A percentile compares a stretch with the other conserved stretches of the same genome.
phyloP scores from a whole-genome alignment of 192 early-diverging fungal species.

The Endogone sp. region DNA sequence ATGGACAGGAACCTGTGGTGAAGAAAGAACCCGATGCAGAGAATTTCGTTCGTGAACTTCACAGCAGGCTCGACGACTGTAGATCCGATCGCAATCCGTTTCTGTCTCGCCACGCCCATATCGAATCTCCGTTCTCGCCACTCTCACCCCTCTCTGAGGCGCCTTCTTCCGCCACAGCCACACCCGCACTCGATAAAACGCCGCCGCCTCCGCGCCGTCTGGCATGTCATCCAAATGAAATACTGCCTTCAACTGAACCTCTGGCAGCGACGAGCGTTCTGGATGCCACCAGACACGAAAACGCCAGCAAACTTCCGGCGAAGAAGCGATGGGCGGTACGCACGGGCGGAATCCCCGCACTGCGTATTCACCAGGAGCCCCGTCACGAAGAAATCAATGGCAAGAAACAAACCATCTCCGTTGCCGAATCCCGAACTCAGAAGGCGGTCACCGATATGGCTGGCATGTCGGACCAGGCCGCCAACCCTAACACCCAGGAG shows the following conservation, averaged over 20 bases:
- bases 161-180: not conserved
- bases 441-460: not conserved
- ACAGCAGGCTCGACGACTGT: not conserved
- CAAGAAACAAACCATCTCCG: too few species aligned
- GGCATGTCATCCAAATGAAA: not conserved
- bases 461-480: not conserved
- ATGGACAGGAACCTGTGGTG: not conserved
- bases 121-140: too few species aligned
- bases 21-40: not conserved
- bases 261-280: too few species aligned
- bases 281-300: too few species aligned
- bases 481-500: too few species aligned
- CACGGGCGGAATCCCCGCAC: not conserved
- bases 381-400: too few species aligned
- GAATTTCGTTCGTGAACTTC: not conserved
- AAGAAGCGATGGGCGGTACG: not conserved
- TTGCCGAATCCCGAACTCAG: not conserved
- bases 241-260: not conserved
- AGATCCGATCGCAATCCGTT: not conserved
- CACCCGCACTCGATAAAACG: not conserved
- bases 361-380: too few species aligned
- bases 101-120: too few species aligned
- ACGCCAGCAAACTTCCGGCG: too few species aligned
- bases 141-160: too few species aligned
- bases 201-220: not conserved